Evolutionary conservation across 106 monocot genomes (phyloP), one percentile per base, ranked within the genome.

Genomic region (Chionographis japonica): DNA sequence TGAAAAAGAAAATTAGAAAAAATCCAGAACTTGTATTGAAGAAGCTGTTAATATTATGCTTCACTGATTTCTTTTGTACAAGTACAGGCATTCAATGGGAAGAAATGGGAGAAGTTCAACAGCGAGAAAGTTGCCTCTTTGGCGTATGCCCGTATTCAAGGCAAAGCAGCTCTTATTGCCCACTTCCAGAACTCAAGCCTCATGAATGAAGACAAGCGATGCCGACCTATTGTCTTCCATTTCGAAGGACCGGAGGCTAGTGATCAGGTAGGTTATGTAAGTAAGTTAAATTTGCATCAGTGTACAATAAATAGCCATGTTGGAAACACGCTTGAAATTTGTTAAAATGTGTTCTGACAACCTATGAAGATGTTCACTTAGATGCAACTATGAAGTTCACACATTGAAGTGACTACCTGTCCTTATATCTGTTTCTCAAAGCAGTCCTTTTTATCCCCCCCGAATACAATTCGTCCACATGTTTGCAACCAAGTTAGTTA

Each of bases 161-260:
- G 86, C 12, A 79, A 68, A 72, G 55, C 58, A 2, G 86, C 86
- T 13, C 86, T 86, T 54, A 62, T 82, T 57, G 41, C 55, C n/a
- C 86, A 82, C 50, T 86, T 86, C 75, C 86, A 86, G 63, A 82
- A 86, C 62, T 86, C 86, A 57, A 86, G 82, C 76, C 71, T 86
- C 79, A 86, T 86, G 81, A 86, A 86, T 68, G 86, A 86, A 76
- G 86, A 86, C 61, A 86, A 79, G 53, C 61, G 73, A 4, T 86
- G 86, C 66, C 79, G 76, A 13, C 86, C 86, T 40, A 82, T 86
- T 69, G 65, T 86, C 15, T 82, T 86, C 38, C 37, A 81, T 70
- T 69, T 74, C 8, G 75, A 82, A 56, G 72, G 72, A 27, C 17
- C 60, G 15, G 76, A 86, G 37, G 56, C 53, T 52, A 54, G 55